Base-by-base conservation (phyloP, 78 protist genomes). In the Planoprotostelium fungivorum region DNA sequence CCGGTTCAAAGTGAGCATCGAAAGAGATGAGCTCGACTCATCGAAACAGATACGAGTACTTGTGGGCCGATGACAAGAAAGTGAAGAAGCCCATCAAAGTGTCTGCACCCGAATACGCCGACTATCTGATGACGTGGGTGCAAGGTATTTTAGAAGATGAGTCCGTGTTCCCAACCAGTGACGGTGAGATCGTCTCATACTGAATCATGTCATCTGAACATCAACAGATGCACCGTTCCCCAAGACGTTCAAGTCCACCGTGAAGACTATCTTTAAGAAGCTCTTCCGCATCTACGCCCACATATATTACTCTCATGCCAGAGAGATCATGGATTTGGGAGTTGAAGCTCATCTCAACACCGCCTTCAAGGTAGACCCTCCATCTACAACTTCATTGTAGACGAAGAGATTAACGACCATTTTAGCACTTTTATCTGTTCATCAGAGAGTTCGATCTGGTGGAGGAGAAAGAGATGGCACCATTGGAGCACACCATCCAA, bases 231-330 rank as follows among this genome's bases (percentile, higher is more conserved):
- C 34, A 38, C 91, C 87, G 34, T 96, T 96, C 90, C 98, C 99
- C 38, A 92, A 91, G 87, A 88, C 92, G 36, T 98, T 98, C 63
- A 37, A 38, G 9, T 36, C 89, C 36, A 94, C 90, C 9, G 96
- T 97, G 73, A 63, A 85, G 29, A 93, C 90, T 38, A 97, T 98
- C 38, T 97, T 97, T 93, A 95, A 94, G 89, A 36, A 99, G 63
- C 94, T 98, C 84, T 97, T 98, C 90, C 95, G 99, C 29, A 97
- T 98, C 38, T 98, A 98, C 37, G 99, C 97, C 1, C 99, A 98
- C 86, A 93, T 97, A 84, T 98, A 97, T 90, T 95, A 95, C 89
- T 87, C 95, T 0, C 99, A 98, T 93, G 93, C 96, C 90, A 93
- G 92, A 37, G 89, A 92, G 84, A 90, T 94, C 10, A 91, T 85